These are phyloP conservation scores for Panicum virgatum DNA, from an alignment of 202 grass and related monocot genomes.

Conservation along the genomic window DNA sequence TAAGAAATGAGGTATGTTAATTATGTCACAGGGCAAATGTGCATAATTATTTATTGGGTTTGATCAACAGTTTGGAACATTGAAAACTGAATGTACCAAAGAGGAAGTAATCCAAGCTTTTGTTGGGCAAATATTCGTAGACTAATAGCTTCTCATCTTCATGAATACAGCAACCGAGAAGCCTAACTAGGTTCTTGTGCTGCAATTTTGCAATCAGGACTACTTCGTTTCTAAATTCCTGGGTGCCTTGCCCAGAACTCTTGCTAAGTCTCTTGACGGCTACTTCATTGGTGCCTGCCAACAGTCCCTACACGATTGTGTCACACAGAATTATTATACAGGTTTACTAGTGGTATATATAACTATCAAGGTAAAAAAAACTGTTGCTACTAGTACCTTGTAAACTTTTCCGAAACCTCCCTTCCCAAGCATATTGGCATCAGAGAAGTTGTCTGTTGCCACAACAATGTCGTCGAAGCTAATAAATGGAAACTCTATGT, in stretches of 20 bases:
- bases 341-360: neutral
- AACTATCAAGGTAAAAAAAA: neutral
- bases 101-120: slow-evolving; percentile 29
- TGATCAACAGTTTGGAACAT: neutral
- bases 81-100: slow-evolving; percentile 20
- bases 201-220: slow-evolving; percentile 47
- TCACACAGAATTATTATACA: neutral
- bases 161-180: slow-evolving; percentile 46
- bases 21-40: neutral
- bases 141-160: slow-evolving; percentile 46
- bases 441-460: slow-evolving; percentile 16
- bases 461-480: neutral
- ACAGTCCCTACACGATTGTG: neutral
- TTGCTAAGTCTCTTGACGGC: slow-evolving; percentile 48
- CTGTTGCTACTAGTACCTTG: slow-evolving; percentile 2
- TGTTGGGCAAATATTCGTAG: too few relatives aligned
- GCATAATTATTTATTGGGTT: neutral
- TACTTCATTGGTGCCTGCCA: neutral
- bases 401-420: slow-evolving; percentile 51
- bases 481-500: slow-evolving; percentile 20
- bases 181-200: slow-evolving; percentile 53
- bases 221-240: slow-evolving; percentile 44
- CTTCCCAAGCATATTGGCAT: slow-evolving; percentile 28
- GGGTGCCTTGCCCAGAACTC: slow-evolving; percentile 27
- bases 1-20: too few relatives aligned